These are phyloP conservation scores for Cladosporium sp. DNA, from an alignment of 2,329 filamentous ascomycete species.

Conservation along the genomic window DNA sequence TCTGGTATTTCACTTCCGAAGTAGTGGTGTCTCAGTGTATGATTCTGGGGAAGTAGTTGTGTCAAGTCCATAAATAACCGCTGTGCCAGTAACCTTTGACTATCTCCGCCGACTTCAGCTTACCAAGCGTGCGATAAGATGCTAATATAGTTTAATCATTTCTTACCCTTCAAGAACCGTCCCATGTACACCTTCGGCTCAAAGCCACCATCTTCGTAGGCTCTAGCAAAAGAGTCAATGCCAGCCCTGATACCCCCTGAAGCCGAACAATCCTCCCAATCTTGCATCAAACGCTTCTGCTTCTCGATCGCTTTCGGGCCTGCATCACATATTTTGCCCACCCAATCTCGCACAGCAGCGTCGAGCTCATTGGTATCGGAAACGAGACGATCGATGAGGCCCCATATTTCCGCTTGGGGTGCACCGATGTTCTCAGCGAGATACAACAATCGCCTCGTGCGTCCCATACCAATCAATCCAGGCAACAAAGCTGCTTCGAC, in stretches of 20 bases:
- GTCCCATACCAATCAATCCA: constrained; percentile 41
- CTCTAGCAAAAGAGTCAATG: constrained; percentile 29
- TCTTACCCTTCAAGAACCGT: constrained; percentile 24
- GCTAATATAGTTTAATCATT: background rate
- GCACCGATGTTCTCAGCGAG: constrained; percentile 40
- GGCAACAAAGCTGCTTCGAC: constrained; percentile 43
- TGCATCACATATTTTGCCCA: constrained; percentile 32
- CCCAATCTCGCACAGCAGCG: constrained; percentile 37
- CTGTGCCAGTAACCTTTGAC: background rate
- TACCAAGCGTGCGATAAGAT: background rate
- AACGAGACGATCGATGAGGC: constrained; percentile 40
- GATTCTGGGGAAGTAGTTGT: background rate
- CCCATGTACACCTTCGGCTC: constrained; percentile 31
- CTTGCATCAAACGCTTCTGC: constrained; percentile 36
- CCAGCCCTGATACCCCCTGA: constrained; percentile 29
- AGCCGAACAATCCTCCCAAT: constrained; percentile 30
- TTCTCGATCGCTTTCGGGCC: constrained; percentile 36
- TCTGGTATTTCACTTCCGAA: constrained; percentile 37
- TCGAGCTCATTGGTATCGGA: constrained; percentile 32
- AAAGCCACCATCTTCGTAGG: constrained; percentile 27
- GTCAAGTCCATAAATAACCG: background rate
- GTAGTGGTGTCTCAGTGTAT: background rate
- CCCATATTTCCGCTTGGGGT: constrained; percentile 37
- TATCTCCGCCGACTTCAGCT: background rate
- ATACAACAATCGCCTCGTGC: constrained; percentile 39